Conservation (phyloP, 2,329 filamentous ascomycete genomes). For the Diaporthe citrichinensis region DNA sequence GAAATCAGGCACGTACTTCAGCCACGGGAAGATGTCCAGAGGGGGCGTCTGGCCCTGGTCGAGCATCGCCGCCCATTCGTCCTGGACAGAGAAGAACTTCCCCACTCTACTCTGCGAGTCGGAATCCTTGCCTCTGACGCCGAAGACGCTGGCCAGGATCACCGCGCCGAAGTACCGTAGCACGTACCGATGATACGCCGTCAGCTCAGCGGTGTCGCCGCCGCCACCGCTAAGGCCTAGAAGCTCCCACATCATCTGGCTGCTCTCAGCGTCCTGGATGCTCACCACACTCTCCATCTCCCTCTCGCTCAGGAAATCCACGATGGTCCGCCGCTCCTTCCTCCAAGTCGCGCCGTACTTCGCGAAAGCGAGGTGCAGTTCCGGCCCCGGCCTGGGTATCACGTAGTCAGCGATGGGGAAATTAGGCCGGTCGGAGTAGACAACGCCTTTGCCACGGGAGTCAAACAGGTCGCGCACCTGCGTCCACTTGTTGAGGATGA, state of each 20-base stretch:
- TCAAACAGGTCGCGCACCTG: slow-evolving; percentile 45
- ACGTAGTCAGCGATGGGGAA: slow-evolving; percentile 40
- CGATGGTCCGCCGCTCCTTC: slow-evolving; percentile 42
- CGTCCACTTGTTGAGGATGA: slow-evolving; percentile 45
- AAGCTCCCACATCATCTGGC: slow-evolving; percentile 45
- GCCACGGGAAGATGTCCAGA: slow-evolving; percentile 44
- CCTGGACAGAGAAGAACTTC: slow-evolving; percentile 42
- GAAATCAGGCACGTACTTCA: slow-evolving; percentile 43
- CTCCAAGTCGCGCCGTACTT: slow-evolving; percentile 44
- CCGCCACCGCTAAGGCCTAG: slow-evolving; percentile 18
- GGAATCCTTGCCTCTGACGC: slow-evolving; percentile 41
- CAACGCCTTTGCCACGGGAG: slow-evolving; percentile 42
- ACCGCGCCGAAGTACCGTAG: slow-evolving; percentile 43
- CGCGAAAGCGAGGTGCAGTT: slow-evolving; percentile 44
- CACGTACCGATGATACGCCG: slow-evolving; percentile 40
- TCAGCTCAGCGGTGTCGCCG: not conserved
- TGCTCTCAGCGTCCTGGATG: slow-evolving; percentile 45
- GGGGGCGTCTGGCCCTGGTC: slow-evolving; percentile 42
- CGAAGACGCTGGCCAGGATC: slow-evolving; percentile 43
- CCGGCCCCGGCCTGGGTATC: slow-evolving; percentile 39
- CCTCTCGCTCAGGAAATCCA: slow-evolving; percentile 42
- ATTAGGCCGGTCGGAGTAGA: slow-evolving; percentile 45
- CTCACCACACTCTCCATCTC: slow-evolving; percentile 40
- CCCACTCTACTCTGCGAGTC: slow-evolving; percentile 29
- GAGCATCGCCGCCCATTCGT: slow-evolving; percentile 41